Evolutionary conservation across 768 basidiomycete species (phyloP).

Genomic region (Leccinum incarnatum): DNA sequence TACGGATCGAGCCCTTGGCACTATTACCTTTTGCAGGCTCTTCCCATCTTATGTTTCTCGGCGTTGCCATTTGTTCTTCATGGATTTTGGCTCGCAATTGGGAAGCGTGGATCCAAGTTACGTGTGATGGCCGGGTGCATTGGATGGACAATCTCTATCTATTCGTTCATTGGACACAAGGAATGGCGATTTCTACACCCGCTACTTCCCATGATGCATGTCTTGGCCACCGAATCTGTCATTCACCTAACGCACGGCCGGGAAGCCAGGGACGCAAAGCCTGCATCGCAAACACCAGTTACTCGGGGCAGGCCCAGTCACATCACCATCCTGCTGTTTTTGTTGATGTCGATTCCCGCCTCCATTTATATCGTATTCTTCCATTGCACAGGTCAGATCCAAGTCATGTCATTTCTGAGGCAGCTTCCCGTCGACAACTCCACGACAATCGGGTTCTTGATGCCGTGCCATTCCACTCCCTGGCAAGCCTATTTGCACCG

Average conservation of each 20-base stretch:
- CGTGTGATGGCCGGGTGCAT: conserved; percentile 48
- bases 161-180: conserved; percentile 87
- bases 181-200: conserved; percentile 98
- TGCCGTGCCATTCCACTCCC: conserved; percentile 97
- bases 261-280: conserved; percentile 1
- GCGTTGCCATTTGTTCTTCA: conserved; percentile 70
- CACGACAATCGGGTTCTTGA: conserved; percentile 71
- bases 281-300: neutral
- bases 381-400: conserved; percentile 79
- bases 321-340: conserved; percentile 36
- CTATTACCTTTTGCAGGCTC: conserved; percentile 82
- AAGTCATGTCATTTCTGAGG: conserved; percentile 68
- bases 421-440: conserved; percentile 49
- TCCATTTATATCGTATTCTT: conserved; percentile 69
- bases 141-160: conserved; percentile 61
- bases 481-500: conserved; percentile 87
- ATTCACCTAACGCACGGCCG: conserved; percentile 40
- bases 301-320: conserved; percentile 16
- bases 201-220: conserved; percentile 76
- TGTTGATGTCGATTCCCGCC: conserved; percentile 57
- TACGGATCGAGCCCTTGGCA: conserved; percentile 87
- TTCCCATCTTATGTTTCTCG: conserved; percentile 79
- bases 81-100: conserved; percentile 45
- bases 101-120: conserved; percentile 26
- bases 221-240: conserved; percentile 74